These are phyloP conservation scores for Leccinum obscurum DNA, from an alignment of 768 basidiomycete species.

Conservation along the genomic window DNA sequence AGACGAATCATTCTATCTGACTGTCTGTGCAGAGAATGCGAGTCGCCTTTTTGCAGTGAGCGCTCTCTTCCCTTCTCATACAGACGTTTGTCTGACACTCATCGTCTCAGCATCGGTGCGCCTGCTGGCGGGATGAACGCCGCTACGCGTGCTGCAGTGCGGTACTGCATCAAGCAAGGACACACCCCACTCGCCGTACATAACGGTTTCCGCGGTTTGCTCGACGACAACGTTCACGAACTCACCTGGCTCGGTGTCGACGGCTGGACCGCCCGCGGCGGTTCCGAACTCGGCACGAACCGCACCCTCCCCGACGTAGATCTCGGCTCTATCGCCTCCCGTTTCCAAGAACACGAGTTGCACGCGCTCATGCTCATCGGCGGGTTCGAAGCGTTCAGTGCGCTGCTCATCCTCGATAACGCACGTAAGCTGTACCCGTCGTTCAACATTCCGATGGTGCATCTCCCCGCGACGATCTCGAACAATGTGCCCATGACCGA, in stretches of 20 bases:
- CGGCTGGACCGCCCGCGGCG: constrained; percentile 93
- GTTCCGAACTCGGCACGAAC: constrained; percentile 97
- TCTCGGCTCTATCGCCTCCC: constrained; percentile 84
- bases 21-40: constrained; percentile 59
- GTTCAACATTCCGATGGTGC: constrained; percentile 94
- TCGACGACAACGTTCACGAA: constrained; percentile 84
- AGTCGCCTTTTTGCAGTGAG: constrained; percentile 83
- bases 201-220: constrained; percentile 94
- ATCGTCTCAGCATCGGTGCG: constrained; percentile 74
- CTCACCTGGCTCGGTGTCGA: constrained; percentile 97
- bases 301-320: constrained; percentile 83
- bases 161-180: constrained; percentile 90
- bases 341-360: constrained; percentile 84
- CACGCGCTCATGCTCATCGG: constrained; percentile 88
- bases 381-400: constrained; percentile 92
- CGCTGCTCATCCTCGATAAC: constrained; percentile 75
- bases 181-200: constrained; percentile 91
- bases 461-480: constrained; percentile 94
- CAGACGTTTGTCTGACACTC: not conserved
- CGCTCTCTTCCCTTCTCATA: not conserved
- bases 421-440: constrained; percentile 83
- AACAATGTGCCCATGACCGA: constrained; percentile 99
- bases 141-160: constrained; percentile 90
- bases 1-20: constrained; percentile 10
- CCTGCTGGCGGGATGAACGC: constrained; percentile 99